These are phyloP conservation scores for Fragaria iinumae DNA, from an alignment of 306 rosid genomes.

Conservation along the genomic window DNA sequence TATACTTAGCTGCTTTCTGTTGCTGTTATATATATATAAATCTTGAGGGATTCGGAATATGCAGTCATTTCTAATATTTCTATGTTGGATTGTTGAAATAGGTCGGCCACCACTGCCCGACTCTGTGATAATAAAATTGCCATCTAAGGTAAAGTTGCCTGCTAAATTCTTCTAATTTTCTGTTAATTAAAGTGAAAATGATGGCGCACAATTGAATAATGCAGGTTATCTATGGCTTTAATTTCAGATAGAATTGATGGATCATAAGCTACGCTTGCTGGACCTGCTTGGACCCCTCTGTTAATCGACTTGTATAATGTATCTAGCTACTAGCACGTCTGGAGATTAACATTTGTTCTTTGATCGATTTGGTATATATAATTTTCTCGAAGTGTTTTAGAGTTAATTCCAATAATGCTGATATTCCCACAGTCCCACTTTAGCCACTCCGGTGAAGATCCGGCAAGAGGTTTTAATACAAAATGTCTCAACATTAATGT, in stretches of 20 bases:
- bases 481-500: too few species aligned
- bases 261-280: background rate
- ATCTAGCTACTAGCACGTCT: background rate
- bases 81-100: background rate
- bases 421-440: too few species aligned
- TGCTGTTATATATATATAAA: conserved; percentile 19
- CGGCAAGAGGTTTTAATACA: too few species aligned
- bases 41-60: conserved; percentile 33
- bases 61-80: conserved; percentile 2
- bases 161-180: background rate
- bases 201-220: conserved; percentile 25
- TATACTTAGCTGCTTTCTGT: conserved; percentile 6
- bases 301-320: background rate
- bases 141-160: conserved; percentile 23
- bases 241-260: background rate
- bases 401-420: background rate
- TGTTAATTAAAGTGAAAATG: conserved; percentile 19
- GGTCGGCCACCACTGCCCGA: conserved; percentile 28
- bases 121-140: background rate
- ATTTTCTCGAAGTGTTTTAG: background rate
- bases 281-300: background rate
- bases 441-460: too few species aligned
- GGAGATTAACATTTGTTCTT: background rate
- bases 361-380: background rate
- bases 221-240: background rate